A percentile compares a stretch with the other conserved stretches of the same genome.
phyloP scores from a whole-genome alignment of 306 rosid genomes.

The Prunus salicina region DNA sequence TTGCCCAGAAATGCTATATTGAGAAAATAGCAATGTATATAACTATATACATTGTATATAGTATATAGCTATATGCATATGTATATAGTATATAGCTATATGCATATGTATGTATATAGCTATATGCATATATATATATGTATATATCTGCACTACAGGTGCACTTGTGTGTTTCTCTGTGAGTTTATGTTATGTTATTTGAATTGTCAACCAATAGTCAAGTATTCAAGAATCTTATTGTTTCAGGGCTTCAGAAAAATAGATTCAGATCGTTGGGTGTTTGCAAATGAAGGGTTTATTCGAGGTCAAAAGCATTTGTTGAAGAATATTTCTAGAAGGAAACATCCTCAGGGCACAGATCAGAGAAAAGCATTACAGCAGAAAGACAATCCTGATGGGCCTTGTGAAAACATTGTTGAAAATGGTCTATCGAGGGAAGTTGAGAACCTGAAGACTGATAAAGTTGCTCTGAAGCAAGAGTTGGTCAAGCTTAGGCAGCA shows the following conservation, averaged over 20 bases:
- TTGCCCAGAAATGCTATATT: not conserved
- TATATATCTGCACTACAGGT: not conserved
- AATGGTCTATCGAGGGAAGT: conserved; percentile 67
- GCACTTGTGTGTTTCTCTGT: not conserved
- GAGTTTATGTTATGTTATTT: not conserved
- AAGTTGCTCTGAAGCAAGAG: conserved; percentile 68
- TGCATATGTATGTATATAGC: not conserved
- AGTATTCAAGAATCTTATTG: conserved; percentile 12
- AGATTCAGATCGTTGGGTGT: conserved; percentile 85
- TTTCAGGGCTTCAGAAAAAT: conserved; percentile 91
- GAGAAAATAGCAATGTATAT: not conserved
- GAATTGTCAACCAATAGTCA: not conserved
- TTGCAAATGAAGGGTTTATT: conserved; percentile 71
- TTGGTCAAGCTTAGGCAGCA: conserved; percentile 75
- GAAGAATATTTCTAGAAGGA: conserved; percentile 73
- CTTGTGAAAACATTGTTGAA: conserved; percentile 26
- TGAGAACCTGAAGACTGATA: conserved; percentile 76
- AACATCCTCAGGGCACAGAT: conserved; percentile 52
- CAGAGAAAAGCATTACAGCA: conserved; percentile 42
- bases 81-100: not conserved
- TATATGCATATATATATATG: no score
- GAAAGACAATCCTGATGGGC: conserved; percentile 39
- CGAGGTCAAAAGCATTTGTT: conserved; percentile 73
- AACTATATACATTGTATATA: no score
- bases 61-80: not conserved